These are phyloP conservation scores for Neoascochyta sp. DNA, from an alignment of 2,329 filamentous ascomycete genomes.

Conservation along the genomic window DNA sequence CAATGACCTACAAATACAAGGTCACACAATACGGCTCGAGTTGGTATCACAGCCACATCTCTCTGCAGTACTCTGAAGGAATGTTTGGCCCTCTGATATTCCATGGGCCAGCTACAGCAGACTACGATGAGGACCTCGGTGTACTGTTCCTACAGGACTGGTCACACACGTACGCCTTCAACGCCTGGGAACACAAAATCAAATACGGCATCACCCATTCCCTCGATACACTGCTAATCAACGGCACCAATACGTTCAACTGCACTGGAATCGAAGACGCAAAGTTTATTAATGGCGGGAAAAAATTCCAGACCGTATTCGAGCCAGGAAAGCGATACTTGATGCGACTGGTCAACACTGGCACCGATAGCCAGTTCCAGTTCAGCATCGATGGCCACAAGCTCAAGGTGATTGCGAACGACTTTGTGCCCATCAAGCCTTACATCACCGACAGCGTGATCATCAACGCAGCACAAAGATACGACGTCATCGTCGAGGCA, in stretches of 20 bases:
- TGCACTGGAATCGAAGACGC: too few species aligned
- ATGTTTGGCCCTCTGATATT: slow-evolving; percentile 42
- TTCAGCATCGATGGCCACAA: slow-evolving; percentile 46
- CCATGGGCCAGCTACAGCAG: slow-evolving; percentile 38
- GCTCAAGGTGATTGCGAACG: slow-evolving; percentile 43
- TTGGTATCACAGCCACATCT: slow-evolving; percentile 45
- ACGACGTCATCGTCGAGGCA: slow-evolving; percentile 38
- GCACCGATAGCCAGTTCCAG: slow-evolving; percentile 41
- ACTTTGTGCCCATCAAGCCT: slow-evolving; percentile 43
- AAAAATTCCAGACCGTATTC: slow-evolving; percentile 38
- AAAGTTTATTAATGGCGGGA: slow-evolving; percentile 26
- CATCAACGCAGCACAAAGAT: slow-evolving; percentile 42
- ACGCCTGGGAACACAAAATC: slow-evolving; percentile 7
- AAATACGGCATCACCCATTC: not conserved
- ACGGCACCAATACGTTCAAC: slow-evolving; percentile 42
- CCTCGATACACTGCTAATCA: slow-evolving; percentile 46
- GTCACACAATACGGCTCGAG: slow-evolving; percentile 41
- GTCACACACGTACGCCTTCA: slow-evolving; percentile 31
- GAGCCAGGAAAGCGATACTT: slow-evolving; percentile 41
- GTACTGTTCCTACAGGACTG: slow-evolving; percentile 45
- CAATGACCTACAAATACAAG: slow-evolving; percentile 33
- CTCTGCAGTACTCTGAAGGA: slow-evolving; percentile 42
- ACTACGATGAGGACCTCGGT: slow-evolving; percentile 45
- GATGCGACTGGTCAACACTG: slow-evolving; percentile 43
- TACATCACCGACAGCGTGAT: slow-evolving; percentile 40